Evolutionary conservation across 2,329 filamentous ascomycete species (phyloP), one percentile per base, ranked within the genome.

Genomic region (Ophiostoma australiae): DNA sequence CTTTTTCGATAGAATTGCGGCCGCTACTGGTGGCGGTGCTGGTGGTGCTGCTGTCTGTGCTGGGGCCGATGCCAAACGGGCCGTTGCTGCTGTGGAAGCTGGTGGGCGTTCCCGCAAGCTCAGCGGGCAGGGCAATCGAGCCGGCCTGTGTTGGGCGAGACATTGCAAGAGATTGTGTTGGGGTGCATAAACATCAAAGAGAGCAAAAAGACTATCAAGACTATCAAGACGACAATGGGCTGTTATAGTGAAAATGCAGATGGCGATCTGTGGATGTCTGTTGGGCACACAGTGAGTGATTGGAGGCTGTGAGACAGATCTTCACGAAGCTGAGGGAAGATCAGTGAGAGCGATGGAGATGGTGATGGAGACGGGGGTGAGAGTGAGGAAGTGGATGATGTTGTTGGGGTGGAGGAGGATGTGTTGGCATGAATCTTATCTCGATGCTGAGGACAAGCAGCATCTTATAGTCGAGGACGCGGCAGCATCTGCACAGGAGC

Each of bases 11-110:
- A 5, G 58, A 63, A 20, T 35, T 63, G 58, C 58, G 58, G 58
- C 27, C 58, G 58, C 58, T 63, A 27, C 58, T 63, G 58, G 27
- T 33, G 58, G 58, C 27, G 27, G 27, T 63, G 27, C 58, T 63
- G 4, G 58, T 33, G 58, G 13, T 33, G 27, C 27, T n/a, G 58
- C 27, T 63, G n/a, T 63, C 27, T 11, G 58, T 63, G 58, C 27
- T 63, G 13, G 15, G 27, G 13, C 58, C 58, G 2, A 20, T 20
- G 58, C 58, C 58, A 33, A 63, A 31, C 20, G n/a, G 35, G 58
- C 11, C 15, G 20, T 20, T 33, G 6, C 27, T 3, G 27, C 27
- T 33, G 11, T 33, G 58, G 27, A 33, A 6, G 8, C 8, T 55
- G 52, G 2, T 55, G 11, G 27, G 27, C 5, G 58, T 15, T 2